Evolutionary conservation across 306 rosid species (phyloP).

Genomic region (Trifolium dubium): DNA sequence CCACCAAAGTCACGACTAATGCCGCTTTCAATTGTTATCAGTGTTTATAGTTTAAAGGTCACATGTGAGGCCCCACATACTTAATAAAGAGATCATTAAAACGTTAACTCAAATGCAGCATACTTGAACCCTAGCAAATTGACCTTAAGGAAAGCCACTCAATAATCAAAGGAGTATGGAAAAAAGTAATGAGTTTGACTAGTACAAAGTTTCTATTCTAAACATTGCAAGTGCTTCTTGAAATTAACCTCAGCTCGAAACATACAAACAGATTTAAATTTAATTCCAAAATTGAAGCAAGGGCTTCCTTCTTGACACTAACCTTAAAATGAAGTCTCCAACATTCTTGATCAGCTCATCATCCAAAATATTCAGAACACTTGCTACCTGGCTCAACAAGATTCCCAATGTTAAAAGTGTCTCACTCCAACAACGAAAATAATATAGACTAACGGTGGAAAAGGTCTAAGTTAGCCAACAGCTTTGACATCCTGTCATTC

Average conservation of each 20-base stretch:
- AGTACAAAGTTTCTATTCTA: constrained; percentile 23
- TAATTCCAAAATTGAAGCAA: constrained; percentile 34
- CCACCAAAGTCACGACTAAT: background rate
- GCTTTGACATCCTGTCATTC: constrained; percentile 21
- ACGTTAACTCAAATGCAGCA: constrained; percentile 6
- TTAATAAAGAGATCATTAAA: constrained; percentile 8
- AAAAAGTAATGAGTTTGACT: constrained; percentile 13
- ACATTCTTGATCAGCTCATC: constrained; percentile 72
- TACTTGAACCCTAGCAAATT: constrained; percentile 29
- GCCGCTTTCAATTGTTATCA: constrained; percentile 11
- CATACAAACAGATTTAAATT: constrained; percentile 19
- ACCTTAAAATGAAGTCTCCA: constrained; percentile 86
- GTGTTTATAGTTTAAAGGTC: constrained; percentile 11
- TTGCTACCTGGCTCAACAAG: constrained; percentile 70
- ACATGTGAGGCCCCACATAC: constrained; percentile 3
- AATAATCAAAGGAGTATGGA: constrained; percentile 4
- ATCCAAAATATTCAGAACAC: constrained; percentile 87
- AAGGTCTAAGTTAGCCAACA: constrained; percentile 2
- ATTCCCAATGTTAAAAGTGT: constrained; percentile 35
- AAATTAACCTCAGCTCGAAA: constrained; percentile 2
- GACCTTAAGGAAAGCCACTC: constrained; percentile 16
- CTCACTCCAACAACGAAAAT: constrained; percentile 22
- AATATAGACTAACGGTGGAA: constrained; percentile 26
- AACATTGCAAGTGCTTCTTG: constrained; percentile 18
- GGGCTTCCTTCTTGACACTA: constrained; percentile 42